Base-by-base conservation (phyloP, 768 basidiomycete genomes). In the Podaxis sp. region DNA sequence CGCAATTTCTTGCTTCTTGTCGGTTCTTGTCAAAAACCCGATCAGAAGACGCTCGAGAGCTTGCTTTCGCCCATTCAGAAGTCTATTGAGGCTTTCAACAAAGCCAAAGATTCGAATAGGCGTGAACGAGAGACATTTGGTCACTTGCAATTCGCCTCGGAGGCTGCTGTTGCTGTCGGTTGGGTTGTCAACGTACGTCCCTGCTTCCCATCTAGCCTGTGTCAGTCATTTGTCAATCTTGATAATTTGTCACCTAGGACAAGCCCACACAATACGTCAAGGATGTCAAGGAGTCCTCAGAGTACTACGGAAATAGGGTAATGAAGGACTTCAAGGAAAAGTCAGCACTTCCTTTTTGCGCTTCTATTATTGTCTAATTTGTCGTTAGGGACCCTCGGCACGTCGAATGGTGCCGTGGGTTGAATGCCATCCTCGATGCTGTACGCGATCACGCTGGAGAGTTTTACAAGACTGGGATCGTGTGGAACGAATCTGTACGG, bases 301-400 rank as follows among this genome's bases (percentile, higher is more conserved):
- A 86, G 70, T 99, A 93, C 77, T 99, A 94, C 73, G 88, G 88
- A 1, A 93, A 97, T 75, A 87, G 88, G 63, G 84, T 99, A 51
- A 88, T 95, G 75, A 93, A 95, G 74, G 93, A 96, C 66, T 93
- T 84, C 82, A 99, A 94, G 74, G 92, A 93, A 6, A 93, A 93
- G 96, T 95, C 64, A 62, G 90, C 65, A 40, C 49, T 49, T 22
- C n/a, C 2, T 24, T 41, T 41, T 44, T 48, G 30, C n/a, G 24
- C 51, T 22, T 40, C 20, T 57, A 30, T 24, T 40, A 30, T 33
- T 33, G 15, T 56, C 54, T 49, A 56, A 30, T 56, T 57, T 44
- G 20, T 49, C 63, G 41, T 37, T 68, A 98, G 96, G 72, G 91
- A 98, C 70, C 77, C 87, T 11, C 90, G 88, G 67, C 95, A 96